Base-by-base conservation (phyloP, 2,329 filamentous ascomycete species). In the Aureobasidium sp. region DNA sequence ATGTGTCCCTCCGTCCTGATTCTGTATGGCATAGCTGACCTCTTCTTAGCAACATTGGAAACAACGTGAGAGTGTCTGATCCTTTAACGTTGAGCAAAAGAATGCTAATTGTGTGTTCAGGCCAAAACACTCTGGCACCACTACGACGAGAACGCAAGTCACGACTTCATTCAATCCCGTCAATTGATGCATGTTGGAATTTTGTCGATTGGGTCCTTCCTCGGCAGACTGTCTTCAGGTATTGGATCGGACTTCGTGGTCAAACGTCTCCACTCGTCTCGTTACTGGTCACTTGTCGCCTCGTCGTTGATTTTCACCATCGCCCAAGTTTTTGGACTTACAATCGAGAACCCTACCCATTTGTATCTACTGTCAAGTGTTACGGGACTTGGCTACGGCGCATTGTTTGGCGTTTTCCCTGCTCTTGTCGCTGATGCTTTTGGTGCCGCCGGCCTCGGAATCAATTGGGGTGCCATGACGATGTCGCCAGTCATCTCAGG, bases 401-500 rank as follows among this genome's bases (percentile, higher is more conserved):
- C 96, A 66, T 81, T 97, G 0, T 97, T 97, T 67, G 94, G 94
- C 37, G 92, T 96, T 23, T 96, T 90, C 74, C 94, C 94, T 0
- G 92, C 91, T 13, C 85, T 97, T 20, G 78, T 81, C 5, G 91
- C 92, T 7, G 92, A 97, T 72, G 87, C 88, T 0, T 99, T 99
- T 72, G 94, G 94, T 8, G 88, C 97, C 29, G 83, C 87, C 64
- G 93, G 92, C 1, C 80, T 99, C 51, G 91, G 88, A 61, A 90
- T 96, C 71, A 99, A 97, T 71, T 99, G 94, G 93, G 94, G 94
- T 15, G 88, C 89, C 68, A 95, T 99, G 86, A 97, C 91, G 0
- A 79, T 97, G 52, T 88, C 90, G 2, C 92, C 93, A 0, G 90
- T 96, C 2, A 75, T 96, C 32, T 91, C 87, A 9, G 92, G 91